Percentiles rank a stretch among this genome's conserved stretches.
These are phyloP conservation scores for Cercospora sesami DNA, from an alignment of 2,329 filamentous ascomycete genomes.

Conservation along the genomic window DNA sequence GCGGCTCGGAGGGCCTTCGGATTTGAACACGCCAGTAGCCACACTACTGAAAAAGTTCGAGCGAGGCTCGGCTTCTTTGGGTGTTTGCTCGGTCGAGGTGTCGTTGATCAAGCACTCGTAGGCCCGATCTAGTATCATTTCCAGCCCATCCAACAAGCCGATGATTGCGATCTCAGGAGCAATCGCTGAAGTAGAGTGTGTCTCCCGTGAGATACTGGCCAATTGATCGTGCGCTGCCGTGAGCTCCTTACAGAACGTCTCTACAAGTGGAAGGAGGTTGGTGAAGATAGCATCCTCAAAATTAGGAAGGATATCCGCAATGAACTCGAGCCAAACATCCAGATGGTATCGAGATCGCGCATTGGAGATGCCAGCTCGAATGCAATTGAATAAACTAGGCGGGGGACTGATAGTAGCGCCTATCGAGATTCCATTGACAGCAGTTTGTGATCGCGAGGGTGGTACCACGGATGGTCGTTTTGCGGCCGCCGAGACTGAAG, in stretches of 20 bases:
- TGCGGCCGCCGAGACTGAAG: background rate
- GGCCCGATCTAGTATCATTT: constrained; percentile 82
- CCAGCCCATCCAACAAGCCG: constrained; percentile 78
- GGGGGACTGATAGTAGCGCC: constrained; percentile 49
- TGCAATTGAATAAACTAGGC: constrained; percentile 74
- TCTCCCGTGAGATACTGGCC: constrained; percentile 58
- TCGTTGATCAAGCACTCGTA: constrained; percentile 80
- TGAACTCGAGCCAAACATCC: constrained; percentile 87
- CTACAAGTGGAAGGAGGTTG: constrained; percentile 84
- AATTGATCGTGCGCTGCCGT: constrained; percentile 70
- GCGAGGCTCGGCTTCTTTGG: constrained; percentile 78
- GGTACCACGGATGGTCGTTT: constrained; percentile 12
- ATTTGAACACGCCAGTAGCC: constrained; percentile 84
- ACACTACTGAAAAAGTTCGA: constrained; percentile 86
- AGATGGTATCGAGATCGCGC: constrained; percentile 71
- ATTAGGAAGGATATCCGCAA: constrained; percentile 78
- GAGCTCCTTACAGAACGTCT: constrained; percentile 81
- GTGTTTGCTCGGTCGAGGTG: constrained; percentile 66
- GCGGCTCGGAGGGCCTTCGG: constrained; percentile 68
- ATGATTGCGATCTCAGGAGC: constrained; percentile 34
- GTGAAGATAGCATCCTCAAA: constrained; percentile 86
- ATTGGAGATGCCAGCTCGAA: constrained; percentile 78
- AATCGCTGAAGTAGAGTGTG: constrained; percentile 3
- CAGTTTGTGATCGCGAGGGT: constrained; percentile 5
- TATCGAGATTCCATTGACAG: constrained; percentile 2